Evolutionary conservation across 805 yeast genomes (phyloP).

Genomic region (Kodamaea kakaduensis): DNA sequence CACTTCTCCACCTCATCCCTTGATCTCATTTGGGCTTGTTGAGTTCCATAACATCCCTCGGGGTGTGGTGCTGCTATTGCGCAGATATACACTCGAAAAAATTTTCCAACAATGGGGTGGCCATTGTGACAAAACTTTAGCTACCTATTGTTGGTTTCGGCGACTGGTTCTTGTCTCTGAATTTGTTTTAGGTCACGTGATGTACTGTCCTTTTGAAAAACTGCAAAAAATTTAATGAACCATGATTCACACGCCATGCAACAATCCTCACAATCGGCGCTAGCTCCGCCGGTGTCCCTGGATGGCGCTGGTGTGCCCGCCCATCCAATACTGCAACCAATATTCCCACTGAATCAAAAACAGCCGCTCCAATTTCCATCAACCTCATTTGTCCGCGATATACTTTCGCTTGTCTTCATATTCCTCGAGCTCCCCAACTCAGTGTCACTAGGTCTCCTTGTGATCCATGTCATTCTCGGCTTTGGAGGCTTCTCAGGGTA

Average conservation of each 20-base stretch:
- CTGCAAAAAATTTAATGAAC: constrained; percentile 5
- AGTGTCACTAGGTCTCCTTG: constrained; percentile 11
- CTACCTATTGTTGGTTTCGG: too few species aligned
- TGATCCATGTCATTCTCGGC: constrained; percentile 13
- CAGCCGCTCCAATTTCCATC: constrained; percentile 5
- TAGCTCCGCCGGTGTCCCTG: background rate
- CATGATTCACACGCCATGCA: constrained; percentile 5
- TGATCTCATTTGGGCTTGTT: too few species aligned
- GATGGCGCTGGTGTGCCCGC: background rate
- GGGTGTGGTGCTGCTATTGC: too few species aligned
- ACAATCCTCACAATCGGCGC: constrained; percentile 3
- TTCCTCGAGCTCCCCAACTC: constrained; percentile 14
- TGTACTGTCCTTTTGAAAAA: background rate
- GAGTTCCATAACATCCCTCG: too few species aligned
- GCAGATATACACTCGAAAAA: too few species aligned
- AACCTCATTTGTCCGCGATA: constrained; percentile 12
- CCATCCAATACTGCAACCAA: background rate
- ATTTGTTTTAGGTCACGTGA: too few species aligned
- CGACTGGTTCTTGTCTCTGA: too few species aligned
- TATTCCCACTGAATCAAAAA: background rate
- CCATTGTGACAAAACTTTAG: too few species aligned
- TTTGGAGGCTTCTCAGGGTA: constrained; percentile 13
- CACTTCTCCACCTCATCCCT: too few species aligned
- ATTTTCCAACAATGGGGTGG: too few species aligned
- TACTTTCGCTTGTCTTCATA: constrained; percentile 13